Conservation (phyloP, 2,329 filamentous ascomycete genomes). For the Cercospora beticola region DNA sequence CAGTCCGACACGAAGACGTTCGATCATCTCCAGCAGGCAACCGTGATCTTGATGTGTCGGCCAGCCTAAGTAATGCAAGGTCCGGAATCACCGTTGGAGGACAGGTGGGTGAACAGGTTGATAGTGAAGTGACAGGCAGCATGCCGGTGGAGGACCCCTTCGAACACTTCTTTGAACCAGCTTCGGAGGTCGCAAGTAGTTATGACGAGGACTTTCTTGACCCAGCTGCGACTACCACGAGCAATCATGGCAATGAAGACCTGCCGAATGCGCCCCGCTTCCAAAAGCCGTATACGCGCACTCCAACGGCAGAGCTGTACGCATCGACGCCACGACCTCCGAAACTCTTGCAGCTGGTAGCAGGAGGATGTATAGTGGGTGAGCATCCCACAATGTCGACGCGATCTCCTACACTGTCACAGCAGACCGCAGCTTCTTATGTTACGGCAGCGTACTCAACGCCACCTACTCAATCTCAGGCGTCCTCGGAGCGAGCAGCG, state of each 20-base stretch:
- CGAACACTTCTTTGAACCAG: too few species aligned
- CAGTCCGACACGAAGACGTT: too few species aligned
- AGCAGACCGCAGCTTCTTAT: background rate
- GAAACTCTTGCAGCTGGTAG: background rate
- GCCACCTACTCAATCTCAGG: background rate
- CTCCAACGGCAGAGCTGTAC: background rate
- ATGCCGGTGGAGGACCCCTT: too few species aligned
- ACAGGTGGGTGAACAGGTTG: too few species aligned
- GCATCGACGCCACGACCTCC: background rate
- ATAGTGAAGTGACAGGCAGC: too few species aligned
- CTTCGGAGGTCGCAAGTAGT: background rate
- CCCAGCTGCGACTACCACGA: background rate
- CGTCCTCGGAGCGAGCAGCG: background rate
- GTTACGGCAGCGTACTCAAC: background rate
- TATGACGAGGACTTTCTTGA: background rate
- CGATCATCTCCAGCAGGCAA: too few species aligned
- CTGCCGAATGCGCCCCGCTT: background rate
- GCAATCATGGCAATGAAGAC: background rate
- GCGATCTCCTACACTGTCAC: background rate
- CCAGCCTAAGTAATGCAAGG: too few species aligned
- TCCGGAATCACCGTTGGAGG: too few species aligned
- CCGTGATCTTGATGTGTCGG: too few species aligned
- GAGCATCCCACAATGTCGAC: background rate
- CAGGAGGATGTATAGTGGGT: background rate
- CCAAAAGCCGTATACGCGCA: background rate